A percentile compares a stretch with the other conserved stretches of the same genome.
Evolutionary conservation across 306 rosid species (phyloP).

Genomic region (Trifolium pratense): DNA sequence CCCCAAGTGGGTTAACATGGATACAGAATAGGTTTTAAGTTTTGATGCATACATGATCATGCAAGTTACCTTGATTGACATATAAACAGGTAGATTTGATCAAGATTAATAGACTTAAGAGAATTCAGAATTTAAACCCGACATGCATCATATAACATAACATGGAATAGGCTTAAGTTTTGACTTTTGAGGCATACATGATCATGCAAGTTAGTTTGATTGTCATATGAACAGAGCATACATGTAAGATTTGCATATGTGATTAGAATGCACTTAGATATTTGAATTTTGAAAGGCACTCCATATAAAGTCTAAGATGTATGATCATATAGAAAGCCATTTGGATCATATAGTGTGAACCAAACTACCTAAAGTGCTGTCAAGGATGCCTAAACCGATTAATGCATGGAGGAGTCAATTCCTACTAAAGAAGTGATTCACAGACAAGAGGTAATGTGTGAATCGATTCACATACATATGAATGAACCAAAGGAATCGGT

Average conservation of each 20-base stretch:
- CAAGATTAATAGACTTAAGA: neutral
- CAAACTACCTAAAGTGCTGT: neutral
- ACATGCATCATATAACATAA: neutral
- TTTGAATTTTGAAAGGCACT: neutral
- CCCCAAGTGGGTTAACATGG: too few species aligned
- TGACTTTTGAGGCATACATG: slow-evolving; percentile 1
- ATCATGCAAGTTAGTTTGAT: slow-evolving; percentile 1
- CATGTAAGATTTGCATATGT: neutral
- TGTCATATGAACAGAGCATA: neutral
- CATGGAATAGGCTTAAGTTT: slow-evolving; percentile 4
- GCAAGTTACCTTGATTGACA: neutral
- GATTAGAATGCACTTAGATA: neutral
- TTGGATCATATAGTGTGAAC: neutral
- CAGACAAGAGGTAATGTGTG: neutral
- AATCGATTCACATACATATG: too few species aligned
- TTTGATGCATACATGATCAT: slow-evolving; percentile 11
- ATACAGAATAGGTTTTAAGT: too few species aligned
- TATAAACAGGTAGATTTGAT: slow-evolving; percentile 1
- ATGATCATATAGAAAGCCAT: neutral
- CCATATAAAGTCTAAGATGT: neutral
- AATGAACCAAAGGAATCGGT: too few species aligned
- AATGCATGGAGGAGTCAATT: neutral
- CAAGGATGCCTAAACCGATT: neutral
- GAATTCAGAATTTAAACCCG: neutral
- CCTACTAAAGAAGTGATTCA: neutral